These are phyloP conservation scores for Amesomyces nigricolor DNA, from an alignment of 2,329 filamentous ascomycete genomes.

Conservation along the genomic window DNA sequence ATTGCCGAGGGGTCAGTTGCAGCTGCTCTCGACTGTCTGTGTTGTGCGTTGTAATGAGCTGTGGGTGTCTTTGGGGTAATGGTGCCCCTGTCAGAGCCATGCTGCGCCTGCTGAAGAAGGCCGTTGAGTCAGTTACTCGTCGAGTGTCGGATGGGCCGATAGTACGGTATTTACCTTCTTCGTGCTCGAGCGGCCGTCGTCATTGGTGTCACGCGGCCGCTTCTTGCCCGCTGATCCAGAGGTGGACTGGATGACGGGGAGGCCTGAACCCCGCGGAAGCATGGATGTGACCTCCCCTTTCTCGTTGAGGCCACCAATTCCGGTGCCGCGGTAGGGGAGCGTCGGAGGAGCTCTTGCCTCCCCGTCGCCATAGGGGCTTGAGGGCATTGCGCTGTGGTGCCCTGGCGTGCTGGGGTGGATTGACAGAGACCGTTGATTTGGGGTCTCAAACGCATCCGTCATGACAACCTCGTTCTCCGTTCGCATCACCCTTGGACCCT, in stretches of 20 bases:
- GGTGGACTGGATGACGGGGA: conserved; percentile 38
- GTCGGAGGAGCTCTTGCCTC: conserved; percentile 6
- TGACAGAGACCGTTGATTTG: background rate
- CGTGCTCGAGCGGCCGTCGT: conserved; percentile 19
- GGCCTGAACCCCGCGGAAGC: conserved; percentile 18
- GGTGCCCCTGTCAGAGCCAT: conserved; percentile 8
- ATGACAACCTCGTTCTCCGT: conserved; percentile 25
- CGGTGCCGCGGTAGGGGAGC: conserved; percentile 18
- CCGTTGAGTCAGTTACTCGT: background rate
- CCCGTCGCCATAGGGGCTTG: background rate
- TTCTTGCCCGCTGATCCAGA: conserved; percentile 36
- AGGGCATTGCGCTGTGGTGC: conserved; percentile 5
- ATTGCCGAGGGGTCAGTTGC: conserved; percentile 46
- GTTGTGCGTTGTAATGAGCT: conserved; percentile 1
- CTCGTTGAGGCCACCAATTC: conserved; percentile 29
- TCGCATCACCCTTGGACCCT: background rate
- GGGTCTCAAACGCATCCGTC: conserved; percentile 21
- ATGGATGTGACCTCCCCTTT: conserved; percentile 27
- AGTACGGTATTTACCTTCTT: conserved; percentile 19
- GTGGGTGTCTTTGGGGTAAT: conserved; percentile 17
- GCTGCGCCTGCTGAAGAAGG: conserved; percentile 9
- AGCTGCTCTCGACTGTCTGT: conserved; percentile 26
- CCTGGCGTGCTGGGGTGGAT: background rate
- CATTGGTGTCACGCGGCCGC: conserved; percentile 37
- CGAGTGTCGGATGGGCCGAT: background rate